Base-by-base conservation (phyloP, 306 rosid species). In the Trifolium pratense region DNA sequence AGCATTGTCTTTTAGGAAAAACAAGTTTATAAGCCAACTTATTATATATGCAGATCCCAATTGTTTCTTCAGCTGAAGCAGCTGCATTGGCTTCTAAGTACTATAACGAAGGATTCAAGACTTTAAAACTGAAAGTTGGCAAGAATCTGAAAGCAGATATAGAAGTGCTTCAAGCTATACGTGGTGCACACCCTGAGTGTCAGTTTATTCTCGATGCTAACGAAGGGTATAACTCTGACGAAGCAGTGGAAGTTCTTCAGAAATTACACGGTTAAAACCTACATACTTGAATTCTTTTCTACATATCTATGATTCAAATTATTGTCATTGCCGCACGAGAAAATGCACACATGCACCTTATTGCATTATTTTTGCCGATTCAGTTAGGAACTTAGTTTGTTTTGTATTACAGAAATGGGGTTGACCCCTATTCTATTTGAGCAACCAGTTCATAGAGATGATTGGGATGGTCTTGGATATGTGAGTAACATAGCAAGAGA, bases 371-470 rank as follows among this genome's bases (percentile, higher is more conserved):
- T 72, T 43, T 25, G 29, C 59, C 21, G 59, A 43, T 66, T 43
- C 31, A 39, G 43, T 74, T 17, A 58, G 34, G 17, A 78, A 61
- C 83, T 74, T 67, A 4, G 39, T 60, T 66, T 60, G 20, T 66
- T 83, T 82, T 76, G 42, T 76, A 8, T 67, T 79, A 45, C 91
- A 94, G 97, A 88, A 72, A 75, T 94, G 86, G 86, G 91, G 55
- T 92, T 94, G 79, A 88, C 85, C 48, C 98, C 98, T 15, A 75
- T 85, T 78, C 85, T 94, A 55, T 89, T 89, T 71, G 98, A 94
- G 78, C 98, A 94, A 83, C 97, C 97, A 17, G 96, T 91, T 80
- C 91, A 94, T 49, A 85, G 97, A 83, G 96, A 94, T 80, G 97
- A 94, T 79, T 94, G 98, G 98, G 96, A 94, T 66, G 98, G 98